A percentile compares a stretch with the other conserved stretches of the same genome.
Evolutionary conservation across 148 eudicot genomes (phyloP).

Genomic region (Camellia granthamiana): DNA sequence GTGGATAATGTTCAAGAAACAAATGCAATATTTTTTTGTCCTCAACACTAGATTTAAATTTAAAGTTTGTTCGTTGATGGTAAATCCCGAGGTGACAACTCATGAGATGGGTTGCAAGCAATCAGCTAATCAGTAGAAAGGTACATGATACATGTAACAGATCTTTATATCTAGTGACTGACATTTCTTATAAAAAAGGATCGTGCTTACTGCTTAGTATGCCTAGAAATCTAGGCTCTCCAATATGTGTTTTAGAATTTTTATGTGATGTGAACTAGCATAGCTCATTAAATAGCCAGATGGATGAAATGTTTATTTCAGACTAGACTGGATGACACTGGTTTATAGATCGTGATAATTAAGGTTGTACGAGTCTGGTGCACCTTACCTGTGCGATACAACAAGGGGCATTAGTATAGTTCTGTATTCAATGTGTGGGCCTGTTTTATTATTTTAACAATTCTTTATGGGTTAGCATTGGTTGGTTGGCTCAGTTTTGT

Average conservation of each 20-base stretch:
- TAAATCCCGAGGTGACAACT: not conserved
- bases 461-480: too few relatives aligned
- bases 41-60: not conserved
- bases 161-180: not conserved
- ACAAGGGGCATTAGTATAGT: too few relatives aligned
- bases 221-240: too few relatives aligned
- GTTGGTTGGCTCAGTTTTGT: too few relatives aligned
- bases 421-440: too few relatives aligned
- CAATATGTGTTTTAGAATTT: too few relatives aligned
- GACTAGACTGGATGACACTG: too few relatives aligned
- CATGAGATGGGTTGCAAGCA: not conserved
- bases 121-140: slow-evolving; percentile 1
- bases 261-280: too few relatives aligned
- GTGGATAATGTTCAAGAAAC: slow-evolving; percentile 5
- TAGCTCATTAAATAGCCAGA: not conserved
- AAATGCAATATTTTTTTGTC: not conserved
- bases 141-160: not conserved
- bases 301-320: not conserved
- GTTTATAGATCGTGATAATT: not conserved
- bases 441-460: too few relatives aligned
- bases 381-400: too few relatives aligned
- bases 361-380: too few relatives aligned
- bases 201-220: not conserved
- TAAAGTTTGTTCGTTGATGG: not conserved
- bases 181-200: not conserved